phyloP scores from a whole-genome alignment of 2,329 filamentous ascomycete genomes.

The Helicocarpus griseus region DNA sequence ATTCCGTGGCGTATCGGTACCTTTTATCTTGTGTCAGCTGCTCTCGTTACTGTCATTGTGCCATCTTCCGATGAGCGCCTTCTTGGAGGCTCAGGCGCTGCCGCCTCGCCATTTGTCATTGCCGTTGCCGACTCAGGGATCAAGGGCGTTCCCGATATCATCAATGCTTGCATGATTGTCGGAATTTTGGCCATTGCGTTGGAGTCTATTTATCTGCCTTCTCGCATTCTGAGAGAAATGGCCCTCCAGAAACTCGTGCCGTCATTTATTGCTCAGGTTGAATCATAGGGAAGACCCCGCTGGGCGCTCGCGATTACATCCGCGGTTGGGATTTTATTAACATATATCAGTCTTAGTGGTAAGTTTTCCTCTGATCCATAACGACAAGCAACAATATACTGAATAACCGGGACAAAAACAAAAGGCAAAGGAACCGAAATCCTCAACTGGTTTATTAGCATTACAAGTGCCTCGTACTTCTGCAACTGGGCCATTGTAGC shows the following conservation, averaged over 20 bases:
- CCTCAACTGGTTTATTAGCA: not conserved
- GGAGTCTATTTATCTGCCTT: not conserved
- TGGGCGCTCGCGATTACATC: not conserved
- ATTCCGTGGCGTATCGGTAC: not conserved
- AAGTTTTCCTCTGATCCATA: too few species aligned
- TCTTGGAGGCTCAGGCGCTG: not conserved
- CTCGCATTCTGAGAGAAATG: not conserved
- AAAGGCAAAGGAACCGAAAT: not conserved
- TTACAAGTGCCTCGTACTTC: not conserved
- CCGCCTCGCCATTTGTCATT: not conserved
- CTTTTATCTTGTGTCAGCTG: not conserved
- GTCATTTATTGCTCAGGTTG: not conserved
- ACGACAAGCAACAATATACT: too few species aligned
- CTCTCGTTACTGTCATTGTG: not conserved
- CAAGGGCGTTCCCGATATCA: not conserved
- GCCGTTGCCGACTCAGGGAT: not conserved
- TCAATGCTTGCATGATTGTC: not conserved
- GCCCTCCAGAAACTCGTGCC: not conserved
- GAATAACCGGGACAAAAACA: too few species aligned
- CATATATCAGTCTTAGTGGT: not conserved
- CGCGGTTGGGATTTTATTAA: not conserved
- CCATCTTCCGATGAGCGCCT: not conserved
- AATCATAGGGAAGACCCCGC: not conserved
- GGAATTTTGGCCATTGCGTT: not conserved
- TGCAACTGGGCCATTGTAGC: not conserved